phyloP scores from a whole-genome alignment of 768 basidiomycete species.

The Chiua virens region DNA sequence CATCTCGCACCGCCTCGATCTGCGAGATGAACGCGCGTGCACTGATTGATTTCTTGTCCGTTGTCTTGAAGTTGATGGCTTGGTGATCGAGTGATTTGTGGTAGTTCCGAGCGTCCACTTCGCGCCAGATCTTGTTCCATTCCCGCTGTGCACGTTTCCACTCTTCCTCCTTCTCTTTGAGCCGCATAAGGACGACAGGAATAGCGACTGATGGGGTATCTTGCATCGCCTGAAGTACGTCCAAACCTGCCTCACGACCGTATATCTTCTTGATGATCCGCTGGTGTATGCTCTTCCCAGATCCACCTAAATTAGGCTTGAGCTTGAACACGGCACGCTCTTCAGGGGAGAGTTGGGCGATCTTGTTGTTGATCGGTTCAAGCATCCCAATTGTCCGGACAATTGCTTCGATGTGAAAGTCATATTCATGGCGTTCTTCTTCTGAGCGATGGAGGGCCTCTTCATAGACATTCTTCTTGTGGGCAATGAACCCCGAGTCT shows the following conservation, averaged over 20 bases:
- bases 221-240: slow-evolving; percentile 86
- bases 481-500: slow-evolving; percentile 85
- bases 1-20: slow-evolving; percentile 81
- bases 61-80: slow-evolving; percentile 84
- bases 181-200: slow-evolving; percentile 81
- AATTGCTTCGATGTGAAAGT: slow-evolving; percentile 97
- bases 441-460: slow-evolving; percentile 95
- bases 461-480: slow-evolving; percentile 95
- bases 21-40: slow-evolving; percentile 78
- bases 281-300: slow-evolving; percentile 84
- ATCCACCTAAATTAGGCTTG: slow-evolving; percentile 85
- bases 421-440: slow-evolving; percentile 98
- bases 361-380: slow-evolving; percentile 89
- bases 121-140: slow-evolving; percentile 99
- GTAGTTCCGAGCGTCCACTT: slow-evolving; percentile 93
- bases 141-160: slow-evolving; percentile 97
- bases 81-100: slow-evolving; percentile 93
- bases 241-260: slow-evolving; percentile 78
- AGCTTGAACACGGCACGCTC: slow-evolving; percentile 82
- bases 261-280: slow-evolving; percentile 97
- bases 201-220: slow-evolving; percentile 88
- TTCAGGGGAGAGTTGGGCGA: slow-evolving; percentile 72
- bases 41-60: slow-evolving; percentile 83
- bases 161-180: slow-evolving; percentile 97
- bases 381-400: slow-evolving; percentile 86